These are phyloP conservation scores for Hydrangea macrophylla DNA, from an alignment of 148 eudicot species.

Conservation along the genomic window DNA sequence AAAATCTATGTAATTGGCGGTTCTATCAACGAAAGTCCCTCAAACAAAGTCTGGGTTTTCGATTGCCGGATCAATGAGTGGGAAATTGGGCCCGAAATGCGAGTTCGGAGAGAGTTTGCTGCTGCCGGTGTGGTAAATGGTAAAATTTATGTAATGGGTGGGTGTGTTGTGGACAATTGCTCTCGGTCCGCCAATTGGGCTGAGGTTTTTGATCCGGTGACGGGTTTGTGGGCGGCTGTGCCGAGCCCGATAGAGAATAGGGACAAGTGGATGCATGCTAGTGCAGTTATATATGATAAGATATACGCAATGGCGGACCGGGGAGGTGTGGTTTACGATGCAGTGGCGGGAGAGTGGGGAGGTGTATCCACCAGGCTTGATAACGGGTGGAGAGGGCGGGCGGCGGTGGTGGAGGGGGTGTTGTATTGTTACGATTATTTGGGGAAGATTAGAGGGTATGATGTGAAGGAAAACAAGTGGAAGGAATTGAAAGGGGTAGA, in stretches of 20 bases:
- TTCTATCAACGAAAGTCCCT: constrained; percentile 46
- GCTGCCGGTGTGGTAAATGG: constrained; percentile 70
- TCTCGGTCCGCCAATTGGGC: constrained; percentile 69
- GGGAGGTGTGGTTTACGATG: constrained; percentile 79
- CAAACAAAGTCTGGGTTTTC: constrained; percentile 48
- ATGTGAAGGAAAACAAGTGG: constrained; percentile 62
- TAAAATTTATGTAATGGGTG: constrained; percentile 80
- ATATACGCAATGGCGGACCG: constrained; percentile 92
- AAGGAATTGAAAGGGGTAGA: constrained; percentile 72
- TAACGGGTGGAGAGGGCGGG: constrained; percentile 92
- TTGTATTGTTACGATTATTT: constrained; percentile 88
- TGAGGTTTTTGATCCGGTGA: constrained; percentile 70
- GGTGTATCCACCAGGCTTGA: constrained; percentile 66
- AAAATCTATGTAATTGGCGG: constrained; percentile 81
- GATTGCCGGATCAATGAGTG: constrained; percentile 62
- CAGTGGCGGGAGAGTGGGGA: constrained; percentile 52
- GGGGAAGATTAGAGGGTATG: constrained; percentile 85
- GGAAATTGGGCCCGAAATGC: constrained; percentile 77
- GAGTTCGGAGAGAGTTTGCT: constrained; percentile 73
- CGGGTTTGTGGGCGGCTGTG: constrained; percentile 49
- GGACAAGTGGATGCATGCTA: constrained; percentile 95
- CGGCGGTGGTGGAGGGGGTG: constrained; percentile 65
- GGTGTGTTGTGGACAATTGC: constrained; percentile 81
- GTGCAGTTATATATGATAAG: constrained; percentile 64
- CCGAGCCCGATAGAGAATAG: constrained; percentile 51